Evolutionary conservation across 768 basidiomycete genomes (phyloP), one percentile per base, ranked within the genome.

Genomic region (Coprinopsis sp.): DNA sequence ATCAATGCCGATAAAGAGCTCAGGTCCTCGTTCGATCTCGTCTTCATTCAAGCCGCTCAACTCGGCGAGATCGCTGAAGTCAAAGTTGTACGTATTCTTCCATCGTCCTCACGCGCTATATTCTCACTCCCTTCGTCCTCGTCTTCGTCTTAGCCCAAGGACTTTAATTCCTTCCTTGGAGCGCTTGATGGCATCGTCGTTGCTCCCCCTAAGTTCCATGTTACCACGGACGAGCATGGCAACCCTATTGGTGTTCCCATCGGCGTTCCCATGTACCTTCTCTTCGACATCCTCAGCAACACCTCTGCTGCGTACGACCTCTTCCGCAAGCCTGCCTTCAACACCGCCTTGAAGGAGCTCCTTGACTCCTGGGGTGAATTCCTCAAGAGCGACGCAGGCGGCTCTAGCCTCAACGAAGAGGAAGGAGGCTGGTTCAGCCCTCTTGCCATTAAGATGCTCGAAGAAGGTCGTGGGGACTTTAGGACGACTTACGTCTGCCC

Each of bases 301-400:
- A 69, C 67, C 1, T 37, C 54, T 6, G 67, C 60, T 2, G 65
- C 58, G 2, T 53, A 57, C 25, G 50, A 53, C 11, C 55, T 57
- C 24, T 72, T 79, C 62, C 61, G 63, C 23, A 66, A 71, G 46
- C 61, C 65, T 2, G 60, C 61, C 40, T 69, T 82, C 44, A 82
- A 83, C 46, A 53, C 33, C 1, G 56, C 64, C 39, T 59, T 81
- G 51, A 72, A 76, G 52, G 69, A 68, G 33, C 58, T 82, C 42
- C 69, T 82, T 50, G 60, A 74, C 36, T 64, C 62, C 19, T 84
- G 81, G 78, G 63, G 65, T 7, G 52, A 46, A 10, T 81, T 64
- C 64, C 73, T 83, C 38, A 54, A 55, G 6, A 71, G 73, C 2
- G 58, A 16, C 64, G 18, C 5, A 21, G 21, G 21, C 13, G 25